Base-by-base conservation (phyloP, 106 monocot genomes). In the Allium fistulosum region DNA sequence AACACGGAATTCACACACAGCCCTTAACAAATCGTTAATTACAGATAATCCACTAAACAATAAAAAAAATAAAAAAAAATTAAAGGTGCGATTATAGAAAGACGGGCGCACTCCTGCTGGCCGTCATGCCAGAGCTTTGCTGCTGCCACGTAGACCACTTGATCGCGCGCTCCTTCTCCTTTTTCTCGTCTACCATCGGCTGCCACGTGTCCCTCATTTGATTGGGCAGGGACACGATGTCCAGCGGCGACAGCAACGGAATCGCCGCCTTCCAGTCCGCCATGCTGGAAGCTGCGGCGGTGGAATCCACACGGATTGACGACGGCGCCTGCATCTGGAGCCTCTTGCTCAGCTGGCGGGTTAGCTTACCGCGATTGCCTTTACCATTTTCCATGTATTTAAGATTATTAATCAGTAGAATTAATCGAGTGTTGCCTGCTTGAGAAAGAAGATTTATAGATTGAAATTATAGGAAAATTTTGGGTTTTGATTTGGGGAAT, bases 241-340 rank as follows among this genome's bases (percentile, higher is more conserved):
- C 59, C 59, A 59, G 18, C 59, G 59, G 59, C 59, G 59, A 59
- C 17, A 59, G 59, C 59, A 59, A 18, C 14, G 59, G 59, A 7
- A 59, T 59, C 59, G 59, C 59, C 7, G 22, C 59, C 17, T 59
- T 59, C 59, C 59, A 59, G 14, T 59, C 59, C 59, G 59, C 59
- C 59, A 59, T 22, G 59, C 0, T 4, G n/a, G 14, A 15, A 9
- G 59, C 59, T 9, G 59, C 59, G 14, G 59, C 9, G 9, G 59
- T 10, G 59, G 59, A 22, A 22, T 9, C 59, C 59, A 59, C 59
- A 2, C 15, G 17, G 59, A 59, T 59, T 13, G 59, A 59, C 18
- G 59, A 59, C 59, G 59, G 59, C 59, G 59, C 59, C 17, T 59
- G 59, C 59, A 59, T 59, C 59, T 59, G 59, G 18, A 59, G 59